Base-by-base conservation (phyloP, 1,284 basidiomycete species). In the Ustilago xerochloae region DNA sequence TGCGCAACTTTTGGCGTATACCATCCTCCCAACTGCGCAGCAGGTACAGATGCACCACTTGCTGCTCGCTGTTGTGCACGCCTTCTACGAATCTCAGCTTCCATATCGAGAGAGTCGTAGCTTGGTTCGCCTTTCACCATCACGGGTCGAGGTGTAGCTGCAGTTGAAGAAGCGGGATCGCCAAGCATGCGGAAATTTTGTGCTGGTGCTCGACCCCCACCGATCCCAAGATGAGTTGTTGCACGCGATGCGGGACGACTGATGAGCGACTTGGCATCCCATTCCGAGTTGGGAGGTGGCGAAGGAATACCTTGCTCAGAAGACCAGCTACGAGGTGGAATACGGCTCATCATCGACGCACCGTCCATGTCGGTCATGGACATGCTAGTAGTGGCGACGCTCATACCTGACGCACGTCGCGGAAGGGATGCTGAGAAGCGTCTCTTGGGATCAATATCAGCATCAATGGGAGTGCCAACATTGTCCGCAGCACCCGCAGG, bases 61-160 rank as follows among this genome's bases (percentile, higher is more conserved):
- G 60, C 60, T 5, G 58, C 70, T 50, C 55, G 63, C 57, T 63
- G 63, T 30, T 63, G 66, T 18, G 67, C 67, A 7, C 79, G 47
- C 6, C 72, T 48, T 24, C 63, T 39, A 15, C 79, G 61, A 15
- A 81, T 63, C 49, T 77, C 79, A 7, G 75, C 75, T 39, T 81
- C 79, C 79, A 81, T 81, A 35, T 81, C 77, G 30, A 81, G 52
- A 36, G 62, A 63, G 5, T 55, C 71, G 35, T 62, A 69, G 59
- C 71, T 75, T 16, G 66, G 66, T 54, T 75, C 58, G 8, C 33
- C 38, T 9, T 53, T 56, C 8, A 63, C 54, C 53, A 72, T 63
- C n/a, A 58, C 62, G 0, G 62, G 70, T 8, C 70, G 65, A 6
- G 75, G 71, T 12, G 58, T 68, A 3, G 64, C 53, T 30, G 51